Evolutionary conservation across 148 eudicot genomes (phyloP).

Genomic region (Cornus controversa): DNA sequence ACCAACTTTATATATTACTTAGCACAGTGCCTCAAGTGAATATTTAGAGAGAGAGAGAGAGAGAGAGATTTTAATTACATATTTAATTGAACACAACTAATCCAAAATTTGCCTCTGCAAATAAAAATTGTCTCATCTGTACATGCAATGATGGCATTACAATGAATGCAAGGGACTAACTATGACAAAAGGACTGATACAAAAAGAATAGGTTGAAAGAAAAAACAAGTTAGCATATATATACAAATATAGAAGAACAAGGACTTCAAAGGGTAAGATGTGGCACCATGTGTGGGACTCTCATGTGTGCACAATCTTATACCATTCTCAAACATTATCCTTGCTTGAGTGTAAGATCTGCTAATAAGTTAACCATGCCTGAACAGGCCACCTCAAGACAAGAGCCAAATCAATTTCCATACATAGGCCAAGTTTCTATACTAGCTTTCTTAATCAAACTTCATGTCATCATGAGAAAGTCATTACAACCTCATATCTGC

Average conservation of each 20-base stretch:
- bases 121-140: neutral
- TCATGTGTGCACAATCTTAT: neutral
- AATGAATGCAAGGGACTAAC: too few relatives aligned
- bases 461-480: neutral
- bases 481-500: neutral
- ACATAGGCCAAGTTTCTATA: neutral
- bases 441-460: neutral
- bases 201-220: neutral
- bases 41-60: too few relatives aligned
- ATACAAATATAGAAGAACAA: too few relatives aligned
- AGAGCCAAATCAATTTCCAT: neutral
- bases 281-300: neutral
- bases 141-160: neutral
- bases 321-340: neutral
- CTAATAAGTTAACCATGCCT: neutral
- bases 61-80: too few relatives aligned
- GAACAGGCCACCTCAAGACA: neutral
- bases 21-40: too few relatives aligned
- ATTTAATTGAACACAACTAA: neutral
- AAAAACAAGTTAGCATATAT: too few relatives aligned
- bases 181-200: neutral
- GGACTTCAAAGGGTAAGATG: neutral
- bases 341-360: neutral
- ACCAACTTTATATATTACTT: too few relatives aligned
- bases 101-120: neutral